Evolutionary conservation across 495 filamentous ascomycete genomes (phyloP), one percentile per base, ranked within the genome.

Genomic region (Aspergillus olivimuriae): DNA sequence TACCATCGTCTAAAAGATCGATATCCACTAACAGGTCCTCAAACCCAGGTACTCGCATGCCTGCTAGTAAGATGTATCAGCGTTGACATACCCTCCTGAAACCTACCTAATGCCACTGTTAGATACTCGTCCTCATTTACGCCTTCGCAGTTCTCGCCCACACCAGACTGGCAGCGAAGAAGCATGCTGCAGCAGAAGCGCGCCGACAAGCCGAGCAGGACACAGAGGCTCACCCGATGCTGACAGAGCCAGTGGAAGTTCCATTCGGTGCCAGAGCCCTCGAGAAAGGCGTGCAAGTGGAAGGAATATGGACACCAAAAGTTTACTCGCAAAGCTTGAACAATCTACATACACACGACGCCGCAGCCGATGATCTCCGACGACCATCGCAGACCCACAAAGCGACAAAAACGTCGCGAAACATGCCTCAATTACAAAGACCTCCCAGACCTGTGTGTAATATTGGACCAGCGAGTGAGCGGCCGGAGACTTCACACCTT

Each of bases 221-320:
- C 30, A 45, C 52, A 8, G 60, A 63, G 41, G 28, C 50, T 24
- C 47, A 53, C 21, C 54, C 53, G n/a, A 60, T 60, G 50, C 39
- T 58, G 63, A 54, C 67, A 58, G 58, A 61, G 57, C 53, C 53
- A 18, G 72, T 78, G 41, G 81, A 87, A 11, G 76, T 94, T 35
- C 90, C 88, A 3, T 98, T 96, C 54, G 92, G 92, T 18, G 81
- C 94, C 22, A 81, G 85, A 53, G 90, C 91, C 12, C 75, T 98
- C 21, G 85, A 98, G 56, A 86, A 77, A 48, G 90, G 89, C 10
- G 72, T 95, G 17, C 78, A 87, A 53, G 78, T 94, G 10, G 86
- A 94, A 47, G 92, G 89, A 4, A 89, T 96, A 39, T 95, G 88
- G 81, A 84, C 89, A 18, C 91, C 87, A 21, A 28, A 28, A 11